A percentile compares a stretch with the other conserved stretches of the same genome.
Evolutionary conservation across 2,329 filamentous ascomycete species (phyloP).

Genomic region (Cladobotryum mycophilum): DNA sequence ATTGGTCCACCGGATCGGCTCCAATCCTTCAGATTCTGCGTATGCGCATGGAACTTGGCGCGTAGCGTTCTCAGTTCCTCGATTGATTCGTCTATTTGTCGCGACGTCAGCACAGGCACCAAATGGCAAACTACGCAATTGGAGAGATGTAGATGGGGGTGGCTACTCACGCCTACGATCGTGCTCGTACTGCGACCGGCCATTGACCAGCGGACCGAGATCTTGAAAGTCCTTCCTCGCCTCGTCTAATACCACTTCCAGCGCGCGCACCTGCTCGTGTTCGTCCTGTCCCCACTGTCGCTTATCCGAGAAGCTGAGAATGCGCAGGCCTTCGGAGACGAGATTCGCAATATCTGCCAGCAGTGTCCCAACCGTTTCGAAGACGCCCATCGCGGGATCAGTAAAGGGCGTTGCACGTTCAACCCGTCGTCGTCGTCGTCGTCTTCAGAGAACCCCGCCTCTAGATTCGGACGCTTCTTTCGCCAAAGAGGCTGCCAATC

Average conservation of each 20-base stretch:
- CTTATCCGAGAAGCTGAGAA: conserved; percentile 52
- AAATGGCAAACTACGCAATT: background rate
- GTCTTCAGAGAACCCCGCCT: conserved; percentile 8
- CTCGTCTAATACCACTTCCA: conserved; percentile 51
- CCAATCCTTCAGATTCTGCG: conserved; percentile 49
- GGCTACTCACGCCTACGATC: conserved; percentile 46
- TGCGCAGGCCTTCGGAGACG: conserved; percentile 47
- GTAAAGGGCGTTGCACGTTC: background rate
- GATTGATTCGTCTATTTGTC: conserved; percentile 43
- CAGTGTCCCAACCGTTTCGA: conserved; percentile 51
- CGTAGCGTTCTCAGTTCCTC: conserved; percentile 42
- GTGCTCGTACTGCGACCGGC: conserved; percentile 51
- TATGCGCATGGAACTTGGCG: conserved; percentile 40
- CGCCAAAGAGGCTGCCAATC: background rate
- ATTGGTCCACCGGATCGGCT: conserved; percentile 47
- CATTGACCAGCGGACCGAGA: conserved; percentile 48
- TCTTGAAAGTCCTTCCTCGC: conserved; percentile 57
- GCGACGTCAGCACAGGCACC: background rate
- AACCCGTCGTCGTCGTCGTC: background rate
- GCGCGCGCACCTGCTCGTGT: conserved; percentile 50
- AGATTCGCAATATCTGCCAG: conserved; percentile 52
- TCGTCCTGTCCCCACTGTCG: conserved; percentile 53
- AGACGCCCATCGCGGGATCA: conserved; percentile 28
- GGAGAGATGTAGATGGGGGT: too few species aligned
- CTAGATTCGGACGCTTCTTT: background rate